Evolutionary conservation across 169 alveolate species (phyloP).

Genomic region (Cryptosporidium andersoni): DNA sequence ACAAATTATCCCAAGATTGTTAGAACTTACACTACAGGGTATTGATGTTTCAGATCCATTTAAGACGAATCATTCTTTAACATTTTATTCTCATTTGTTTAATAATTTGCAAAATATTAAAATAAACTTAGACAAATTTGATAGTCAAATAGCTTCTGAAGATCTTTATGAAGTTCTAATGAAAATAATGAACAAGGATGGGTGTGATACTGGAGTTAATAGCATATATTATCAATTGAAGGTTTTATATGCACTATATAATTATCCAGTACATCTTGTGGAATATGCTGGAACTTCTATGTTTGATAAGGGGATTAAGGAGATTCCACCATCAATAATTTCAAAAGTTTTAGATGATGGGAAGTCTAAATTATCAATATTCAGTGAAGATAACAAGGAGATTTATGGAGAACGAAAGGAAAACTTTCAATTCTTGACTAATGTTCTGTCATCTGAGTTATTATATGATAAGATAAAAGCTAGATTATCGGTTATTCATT

Average conservation of each 20-base stretch:
- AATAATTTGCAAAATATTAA: slow-evolving; percentile 16
- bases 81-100: slow-evolving; percentile 32
- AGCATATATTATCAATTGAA: not conserved
- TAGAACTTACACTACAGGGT: slow-evolving; percentile 52
- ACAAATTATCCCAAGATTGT: slow-evolving; percentile 22
- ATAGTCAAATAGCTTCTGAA: not conserved
- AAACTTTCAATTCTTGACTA: slow-evolving; percentile 15
- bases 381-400: not conserved
- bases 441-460: not conserved
- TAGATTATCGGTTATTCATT: slow-evolving; percentile 26
- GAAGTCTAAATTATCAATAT: slow-evolving; percentile 11
- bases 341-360: slow-evolving; percentile 13
- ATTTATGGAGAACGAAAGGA: not conserved
- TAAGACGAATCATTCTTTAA: slow-evolving; percentile 44
- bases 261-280: slow-evolving; percentile 7
- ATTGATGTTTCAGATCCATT: slow-evolving; percentile 62
- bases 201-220: not conserved
- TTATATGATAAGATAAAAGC: slow-evolving; percentile 5
- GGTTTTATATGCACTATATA: slow-evolving; percentile 14
- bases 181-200: not conserved
- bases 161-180: slow-evolving; percentile 18
- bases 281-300: slow-evolving; percentile 28
- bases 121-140: not conserved
- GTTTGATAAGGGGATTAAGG: not conserved
- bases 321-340: slow-evolving; percentile 11